A percentile compares a stretch with the other conserved stretches of the same genome.
These are phyloP conservation scores for Baorangia bicolor DNA, from an alignment of 768 basidiomycete genomes.

Conservation along the genomic window DNA sequence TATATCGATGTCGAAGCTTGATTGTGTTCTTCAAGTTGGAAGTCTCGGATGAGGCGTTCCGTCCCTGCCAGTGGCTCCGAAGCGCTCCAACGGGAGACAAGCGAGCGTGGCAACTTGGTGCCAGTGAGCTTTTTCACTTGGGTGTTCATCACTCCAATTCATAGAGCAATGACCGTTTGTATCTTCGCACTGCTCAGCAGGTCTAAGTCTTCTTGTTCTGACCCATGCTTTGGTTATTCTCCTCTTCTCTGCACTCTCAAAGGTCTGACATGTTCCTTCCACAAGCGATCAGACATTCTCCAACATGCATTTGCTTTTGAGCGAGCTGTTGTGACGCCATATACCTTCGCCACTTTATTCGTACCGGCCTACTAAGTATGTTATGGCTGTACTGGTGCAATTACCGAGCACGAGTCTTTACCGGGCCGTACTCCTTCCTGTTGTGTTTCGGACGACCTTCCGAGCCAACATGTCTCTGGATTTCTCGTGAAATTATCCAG, in stretches of 20 bases:
- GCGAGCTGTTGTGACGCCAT: conserved; percentile 13
- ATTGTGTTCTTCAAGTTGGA: background rate
- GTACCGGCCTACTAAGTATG: conserved; percentile 42
- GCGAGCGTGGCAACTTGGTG: background rate
- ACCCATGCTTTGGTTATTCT: conserved; percentile 13
- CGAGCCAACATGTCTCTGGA: conserved; percentile 34
- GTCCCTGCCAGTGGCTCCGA: no score
- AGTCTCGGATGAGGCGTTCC: background rate
- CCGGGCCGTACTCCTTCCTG: conserved; percentile 48
- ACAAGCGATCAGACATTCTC: conserved; percentile 6
- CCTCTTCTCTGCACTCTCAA: background rate
- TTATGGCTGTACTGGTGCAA: conserved; percentile 50
- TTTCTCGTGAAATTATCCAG: conserved; percentile 14
- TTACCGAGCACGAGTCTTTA: conserved; percentile 42
- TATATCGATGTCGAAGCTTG: background rate
- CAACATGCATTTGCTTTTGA: conserved; percentile 13
- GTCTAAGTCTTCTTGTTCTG: background rate
- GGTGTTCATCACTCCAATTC: no score
- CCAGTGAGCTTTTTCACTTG: no score
- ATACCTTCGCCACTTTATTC: conserved; percentile 37
- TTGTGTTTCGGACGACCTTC: conserved; percentile 44
- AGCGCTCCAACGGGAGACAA: background rate
- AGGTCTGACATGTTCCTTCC: background rate
- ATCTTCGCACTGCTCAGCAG: no score
- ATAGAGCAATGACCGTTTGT: no score